phyloP scores from a whole-genome alignment of 1,139 yeast species.

The Suhomyces guaymorum region DNA sequence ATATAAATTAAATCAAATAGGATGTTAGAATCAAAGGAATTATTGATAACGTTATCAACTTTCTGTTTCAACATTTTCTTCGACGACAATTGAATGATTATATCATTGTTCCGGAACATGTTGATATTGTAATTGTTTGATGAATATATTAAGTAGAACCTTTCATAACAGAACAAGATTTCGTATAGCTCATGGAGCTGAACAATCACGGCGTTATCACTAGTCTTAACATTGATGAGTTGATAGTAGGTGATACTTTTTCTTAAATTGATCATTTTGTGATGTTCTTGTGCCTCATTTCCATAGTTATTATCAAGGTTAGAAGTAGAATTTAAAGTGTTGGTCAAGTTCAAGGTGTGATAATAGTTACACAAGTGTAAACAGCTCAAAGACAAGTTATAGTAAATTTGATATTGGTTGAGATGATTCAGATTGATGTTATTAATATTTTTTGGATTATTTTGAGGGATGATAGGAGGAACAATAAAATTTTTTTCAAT shows the following conservation, averaged over 20 bases:
- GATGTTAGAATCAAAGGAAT: slow-evolving; percentile 15
- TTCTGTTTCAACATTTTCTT: slow-evolving; percentile 11
- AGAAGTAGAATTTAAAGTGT: slow-evolving; percentile 20
- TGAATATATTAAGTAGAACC: slow-evolving; percentile 34
- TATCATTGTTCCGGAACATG: slow-evolving; percentile 24
- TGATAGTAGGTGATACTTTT: slow-evolving; percentile 41
- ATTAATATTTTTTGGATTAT: slow-evolving; percentile 11
- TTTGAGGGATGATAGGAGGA: slow-evolving; percentile 24
- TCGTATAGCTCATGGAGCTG: slow-evolving; percentile 41
- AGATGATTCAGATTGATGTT: slow-evolving; percentile 17
- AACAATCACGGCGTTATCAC: slow-evolving; percentile 21
- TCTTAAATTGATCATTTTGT: slow-evolving; percentile 34
- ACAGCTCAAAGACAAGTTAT: slow-evolving; percentile 35
- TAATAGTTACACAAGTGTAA: slow-evolving; percentile 40
- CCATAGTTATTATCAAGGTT: slow-evolving; percentile 18
- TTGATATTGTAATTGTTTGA: slow-evolving; percentile 27
- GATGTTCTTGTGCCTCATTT: slow-evolving; percentile 30
- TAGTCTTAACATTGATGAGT: slow-evolving; percentile 31
- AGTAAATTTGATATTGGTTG: slow-evolving; percentile 34
- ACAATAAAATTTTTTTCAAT: slow-evolving; percentile 33
- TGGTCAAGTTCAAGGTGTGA: slow-evolving; percentile 30
- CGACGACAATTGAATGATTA: slow-evolving; percentile 17
- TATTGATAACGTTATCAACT: slow-evolving; percentile 10
- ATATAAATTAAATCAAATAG: slow-evolving; percentile 17
- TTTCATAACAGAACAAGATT: slow-evolving; percentile 34